Evolutionary conservation across 2,329 filamentous ascomycete genomes (phyloP).

Genomic region (Aspergillus novofumigatus): DNA sequence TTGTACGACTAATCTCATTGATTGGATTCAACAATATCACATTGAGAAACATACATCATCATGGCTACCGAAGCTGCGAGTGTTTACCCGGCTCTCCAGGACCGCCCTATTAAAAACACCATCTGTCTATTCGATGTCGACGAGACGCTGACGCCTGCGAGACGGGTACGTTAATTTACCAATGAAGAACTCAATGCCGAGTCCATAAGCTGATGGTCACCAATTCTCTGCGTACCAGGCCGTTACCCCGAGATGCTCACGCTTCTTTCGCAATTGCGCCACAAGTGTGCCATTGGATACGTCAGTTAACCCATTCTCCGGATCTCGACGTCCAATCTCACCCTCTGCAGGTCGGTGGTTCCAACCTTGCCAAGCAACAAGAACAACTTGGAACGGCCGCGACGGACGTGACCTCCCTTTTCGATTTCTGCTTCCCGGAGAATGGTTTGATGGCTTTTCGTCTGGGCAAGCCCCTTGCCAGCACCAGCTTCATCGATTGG

Average conservation of each 20-base stretch:
- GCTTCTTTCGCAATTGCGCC: constrained; percentile 72
- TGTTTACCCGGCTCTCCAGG: constrained; percentile 67
- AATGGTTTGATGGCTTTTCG: constrained; percentile 93
- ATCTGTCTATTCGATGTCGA: constrained; percentile 97
- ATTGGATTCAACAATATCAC: neutral
- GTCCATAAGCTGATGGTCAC: neutral
- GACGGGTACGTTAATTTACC: constrained; percentile 53
- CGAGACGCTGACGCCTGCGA: constrained; percentile 79
- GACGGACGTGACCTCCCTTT: constrained; percentile 72
- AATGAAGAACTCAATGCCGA: neutral
- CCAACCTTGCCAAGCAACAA: constrained; percentile 88
- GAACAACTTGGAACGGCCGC: constrained; percentile 77
- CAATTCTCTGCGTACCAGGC: constrained; percentile 40
- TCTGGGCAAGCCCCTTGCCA: constrained; percentile 68
- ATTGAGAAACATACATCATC: constrained; percentile 5
- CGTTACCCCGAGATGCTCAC: constrained; percentile 76
- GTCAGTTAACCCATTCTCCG: constrained; percentile 16
- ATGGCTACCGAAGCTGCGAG: constrained; percentile 29
- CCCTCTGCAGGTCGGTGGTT: constrained; percentile 65
- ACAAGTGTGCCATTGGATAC: constrained; percentile 43
- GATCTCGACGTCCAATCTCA: constrained; percentile 12
- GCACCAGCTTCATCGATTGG: constrained; percentile 85
- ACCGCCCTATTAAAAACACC: constrained; percentile 87
- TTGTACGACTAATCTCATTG: neutral
- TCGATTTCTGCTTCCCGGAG: constrained; percentile 97